Percentiles rank a stretch among this genome's conserved stretches.
Conservation (phyloP, 2,329 filamentous ascomycete species). For the Neurospora sp. region DNA sequence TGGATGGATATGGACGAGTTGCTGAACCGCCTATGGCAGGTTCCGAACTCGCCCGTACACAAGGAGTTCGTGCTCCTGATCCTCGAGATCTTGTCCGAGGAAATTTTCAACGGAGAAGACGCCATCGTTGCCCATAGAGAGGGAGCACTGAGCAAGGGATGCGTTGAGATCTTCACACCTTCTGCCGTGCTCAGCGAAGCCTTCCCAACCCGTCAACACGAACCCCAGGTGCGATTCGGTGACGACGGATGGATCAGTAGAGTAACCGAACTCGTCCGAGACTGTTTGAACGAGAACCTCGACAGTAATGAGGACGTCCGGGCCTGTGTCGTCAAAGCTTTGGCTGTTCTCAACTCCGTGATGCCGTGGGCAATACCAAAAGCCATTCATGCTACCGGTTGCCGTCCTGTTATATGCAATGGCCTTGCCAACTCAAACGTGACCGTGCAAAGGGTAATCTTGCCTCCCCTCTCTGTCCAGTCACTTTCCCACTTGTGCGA, state of each 20-base stretch:
- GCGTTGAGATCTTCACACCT: constrained; percentile 91
- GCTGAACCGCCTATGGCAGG: constrained; percentile 75
- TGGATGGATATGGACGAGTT: constrained; percentile 93
- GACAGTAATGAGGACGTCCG: constrained; percentile 58
- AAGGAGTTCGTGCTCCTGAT: constrained; percentile 84
- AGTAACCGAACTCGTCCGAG: constrained; percentile 62
- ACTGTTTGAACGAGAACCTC: constrained; percentile 59
- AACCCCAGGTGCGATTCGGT: constrained; percentile 62
- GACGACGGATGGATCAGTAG: constrained; percentile 81
- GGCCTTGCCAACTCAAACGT: constrained; percentile 62
- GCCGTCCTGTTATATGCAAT: constrained; percentile 60
- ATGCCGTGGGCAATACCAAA: constrained; percentile 84
- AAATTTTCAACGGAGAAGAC: constrained; percentile 88
- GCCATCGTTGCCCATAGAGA: constrained; percentile 74
- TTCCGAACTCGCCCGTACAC: constrained; percentile 49
- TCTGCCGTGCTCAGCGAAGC: constrained; percentile 62
- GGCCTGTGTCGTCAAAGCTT: constrained; percentile 62
- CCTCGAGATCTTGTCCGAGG: constrained; percentile 85
- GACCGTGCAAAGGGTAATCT: constrained; percentile 58
- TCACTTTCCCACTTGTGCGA: constrained; percentile 4
- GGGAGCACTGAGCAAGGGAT: constrained; percentile 74
- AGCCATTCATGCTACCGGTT: constrained; percentile 62
- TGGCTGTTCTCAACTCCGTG: constrained; percentile 68
- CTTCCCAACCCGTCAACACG: constrained; percentile 62
- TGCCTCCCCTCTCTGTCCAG: neutral